Percentiles rank a stretch among this genome's conserved stretches.
These are phyloP conservation scores for Amoebophrya sp. DNA, from an alignment of 169 alveolate species.

Conservation along the genomic window DNA sequence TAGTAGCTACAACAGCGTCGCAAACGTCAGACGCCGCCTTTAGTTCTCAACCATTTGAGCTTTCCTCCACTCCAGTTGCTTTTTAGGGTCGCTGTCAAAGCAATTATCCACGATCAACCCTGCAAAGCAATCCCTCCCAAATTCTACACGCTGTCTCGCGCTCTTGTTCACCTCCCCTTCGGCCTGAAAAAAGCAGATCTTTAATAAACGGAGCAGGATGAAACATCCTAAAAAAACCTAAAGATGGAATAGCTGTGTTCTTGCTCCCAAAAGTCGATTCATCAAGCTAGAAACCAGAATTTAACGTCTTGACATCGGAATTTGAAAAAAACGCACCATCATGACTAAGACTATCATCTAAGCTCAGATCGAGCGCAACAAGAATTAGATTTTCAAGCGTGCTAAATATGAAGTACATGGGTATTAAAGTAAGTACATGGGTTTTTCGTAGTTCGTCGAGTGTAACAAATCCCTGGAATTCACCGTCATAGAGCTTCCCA, in stretches of 20 bases:
- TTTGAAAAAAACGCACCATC: too few species aligned
- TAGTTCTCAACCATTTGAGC: background rate
- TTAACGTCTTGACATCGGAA: too few species aligned
- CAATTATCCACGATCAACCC: background rate
- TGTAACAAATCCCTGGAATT: background rate
- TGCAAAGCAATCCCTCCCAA: background rate
- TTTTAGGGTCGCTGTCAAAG: background rate
- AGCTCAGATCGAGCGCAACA: too few species aligned
- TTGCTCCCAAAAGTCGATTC: too few species aligned
- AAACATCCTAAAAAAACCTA: too few species aligned
- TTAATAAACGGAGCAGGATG: background rate
- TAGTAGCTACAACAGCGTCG: too few species aligned
- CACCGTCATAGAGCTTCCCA: background rate
- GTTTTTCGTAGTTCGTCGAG: background rate
- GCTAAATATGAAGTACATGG: too few species aligned
- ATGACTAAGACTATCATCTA: too few species aligned
- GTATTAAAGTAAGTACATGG: background rate
- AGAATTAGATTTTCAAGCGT: too few species aligned
- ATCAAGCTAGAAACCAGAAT: too few species aligned
- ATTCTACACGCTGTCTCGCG: background rate
- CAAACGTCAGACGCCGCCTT: too few species aligned
- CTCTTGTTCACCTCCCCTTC: constrained; percentile 8
- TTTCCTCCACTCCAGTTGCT: constrained; percentile 6
- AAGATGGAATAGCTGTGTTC: too few species aligned
- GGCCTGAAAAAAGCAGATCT: background rate